These are phyloP conservation scores for Malus domestica DNA, from an alignment of 306 rosid genomes.

Conservation along the genomic window DNA sequence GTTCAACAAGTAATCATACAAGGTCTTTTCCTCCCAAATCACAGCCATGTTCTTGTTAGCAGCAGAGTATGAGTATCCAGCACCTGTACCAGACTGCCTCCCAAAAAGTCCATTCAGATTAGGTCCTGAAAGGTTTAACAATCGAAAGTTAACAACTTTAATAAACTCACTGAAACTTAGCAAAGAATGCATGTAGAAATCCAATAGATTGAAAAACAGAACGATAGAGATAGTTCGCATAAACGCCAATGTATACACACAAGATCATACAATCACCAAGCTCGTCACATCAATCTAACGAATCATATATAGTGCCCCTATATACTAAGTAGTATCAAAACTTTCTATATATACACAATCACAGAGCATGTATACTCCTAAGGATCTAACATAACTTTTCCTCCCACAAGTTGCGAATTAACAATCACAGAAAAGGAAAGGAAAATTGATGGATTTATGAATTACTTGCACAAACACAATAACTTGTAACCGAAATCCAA, in stretches of 20 bases:
- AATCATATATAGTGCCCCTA: neutral
- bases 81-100: conserved; percentile 91
- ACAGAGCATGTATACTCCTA: neutral
- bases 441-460: neutral
- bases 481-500: neutral
- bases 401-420: neutral
- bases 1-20: conserved; percentile 82
- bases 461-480: neutral
- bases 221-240: neutral
- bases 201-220: neutral
- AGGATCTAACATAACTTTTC: neutral
- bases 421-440: neutral
- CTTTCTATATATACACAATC: neutral
- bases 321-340: neutral
- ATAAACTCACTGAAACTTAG: neutral
- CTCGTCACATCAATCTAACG: neutral
- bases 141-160: neutral
- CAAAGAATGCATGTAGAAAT: neutral
- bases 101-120: conserved; percentile 83
- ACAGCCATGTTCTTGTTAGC: conserved; percentile 97
- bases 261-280: neutral
- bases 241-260: neutral
- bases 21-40: conserved; percentile 77
- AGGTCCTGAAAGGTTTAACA: conserved; percentile 51
- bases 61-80: conserved; percentile 80